Evolutionary conservation across 106 monocot species (phyloP).

Genomic region (Allium cepa): DNA sequence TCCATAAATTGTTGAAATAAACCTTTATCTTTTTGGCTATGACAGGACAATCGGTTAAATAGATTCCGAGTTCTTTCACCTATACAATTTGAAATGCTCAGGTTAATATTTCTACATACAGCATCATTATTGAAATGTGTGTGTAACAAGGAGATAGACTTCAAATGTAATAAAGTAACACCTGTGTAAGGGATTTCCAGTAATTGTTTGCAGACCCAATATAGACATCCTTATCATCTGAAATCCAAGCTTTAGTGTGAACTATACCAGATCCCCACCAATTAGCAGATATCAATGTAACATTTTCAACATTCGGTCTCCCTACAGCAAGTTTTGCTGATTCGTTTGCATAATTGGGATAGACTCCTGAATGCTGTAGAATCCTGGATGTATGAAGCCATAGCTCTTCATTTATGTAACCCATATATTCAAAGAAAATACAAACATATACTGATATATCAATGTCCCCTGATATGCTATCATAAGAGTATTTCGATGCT

Average conservation of each 20-base stretch:
- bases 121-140: too few relatives aligned
- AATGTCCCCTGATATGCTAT: too few relatives aligned
- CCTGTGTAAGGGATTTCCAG: conserved; percentile 99
- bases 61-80: conserved; percentile 95
- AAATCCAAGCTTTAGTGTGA: conserved; percentile 97
- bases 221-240: conserved; percentile 69
- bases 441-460: too few relatives aligned
- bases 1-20: conserved; percentile 80
- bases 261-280: conserved; percentile 97
- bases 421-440: too few relatives aligned
- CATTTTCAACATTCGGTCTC: conserved; percentile 75
- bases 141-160: too few relatives aligned
- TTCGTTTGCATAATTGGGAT: conserved; percentile 72
- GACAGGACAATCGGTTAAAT: conserved; percentile 55
- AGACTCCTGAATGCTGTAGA: conserved; percentile 86
- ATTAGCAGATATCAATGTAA: conserved; percentile 61
- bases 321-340: conserved; percentile 71
- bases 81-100: conserved; percentile 12
- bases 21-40: conserved; percentile 56
- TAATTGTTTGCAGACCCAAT: conserved; percentile 96
- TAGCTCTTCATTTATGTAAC: too few relatives aligned
- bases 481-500: too few relatives aligned
- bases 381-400: conserved; percentile 31
- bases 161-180: conserved; percentile 1
- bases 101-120: too few relatives aligned